Conservation (phyloP, 2,329 filamentous ascomycete genomes). For the Penicillium sp. region DNA sequence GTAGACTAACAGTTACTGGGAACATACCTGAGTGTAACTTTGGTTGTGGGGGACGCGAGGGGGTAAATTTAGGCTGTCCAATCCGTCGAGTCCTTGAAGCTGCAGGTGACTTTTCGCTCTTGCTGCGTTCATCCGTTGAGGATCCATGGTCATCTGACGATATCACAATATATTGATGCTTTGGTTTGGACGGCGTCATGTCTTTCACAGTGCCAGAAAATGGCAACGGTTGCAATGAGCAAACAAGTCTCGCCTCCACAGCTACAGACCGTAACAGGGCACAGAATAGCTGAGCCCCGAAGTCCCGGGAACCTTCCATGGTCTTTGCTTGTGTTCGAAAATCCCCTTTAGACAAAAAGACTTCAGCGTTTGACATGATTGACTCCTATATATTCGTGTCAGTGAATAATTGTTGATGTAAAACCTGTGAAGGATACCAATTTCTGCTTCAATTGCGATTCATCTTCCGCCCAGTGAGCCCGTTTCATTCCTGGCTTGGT, state of each 20-base stretch:
- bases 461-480: conserved; percentile 65
- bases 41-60: conserved; percentile 16
- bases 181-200: conserved; percentile 36
- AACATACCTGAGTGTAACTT: conserved; percentile 16
- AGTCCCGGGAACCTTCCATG: conserved; percentile 73
- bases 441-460: conserved; percentile 53
- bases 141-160: conserved; percentile 30
- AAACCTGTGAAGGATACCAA: conserved; percentile 18
- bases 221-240: conserved; percentile 74
- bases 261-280: conserved; percentile 74
- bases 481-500: conserved; percentile 62
- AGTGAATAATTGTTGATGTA: conserved; percentile 7
- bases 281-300: conserved; percentile 85
- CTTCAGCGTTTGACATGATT: conserved; percentile 56
- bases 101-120: conserved; percentile 9
- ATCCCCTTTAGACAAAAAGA: conserved; percentile 59
- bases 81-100: conserved; percentile 25
- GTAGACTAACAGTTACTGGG: neutral
- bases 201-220: conserved; percentile 48
- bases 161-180: conserved; percentile 30
- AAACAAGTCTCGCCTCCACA: conserved; percentile 72
- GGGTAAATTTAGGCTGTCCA: conserved; percentile 31
- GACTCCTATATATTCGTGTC: conserved; percentile 39
- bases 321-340: conserved; percentile 62
- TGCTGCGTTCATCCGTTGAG: conserved; percentile 23